Base-by-base conservation (phyloP, 108 stramenopile genomes). In the Nitzschia inconspicua region DNA sequence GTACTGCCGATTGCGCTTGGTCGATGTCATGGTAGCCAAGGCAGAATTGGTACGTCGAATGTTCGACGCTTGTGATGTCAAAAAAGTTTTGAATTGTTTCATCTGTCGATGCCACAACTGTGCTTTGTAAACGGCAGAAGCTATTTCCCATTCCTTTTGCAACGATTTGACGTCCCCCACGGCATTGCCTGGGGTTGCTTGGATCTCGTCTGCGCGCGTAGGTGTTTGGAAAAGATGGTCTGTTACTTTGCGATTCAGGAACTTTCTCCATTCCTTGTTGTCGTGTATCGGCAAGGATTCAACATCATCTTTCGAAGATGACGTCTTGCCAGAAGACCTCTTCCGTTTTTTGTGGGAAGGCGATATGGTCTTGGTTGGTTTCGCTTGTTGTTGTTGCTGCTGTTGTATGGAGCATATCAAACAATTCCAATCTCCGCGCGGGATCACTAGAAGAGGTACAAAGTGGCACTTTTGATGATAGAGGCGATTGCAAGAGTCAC, bases 391-490 rank as follows among this genome's bases (percentile, higher is more conserved):
- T 3, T 35, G 4, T 47, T 30, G 37, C 56, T 57, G 47, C 71
- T 46, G 48, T 42, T 66, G 55, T 16, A 59, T 49, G 11, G 55
- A 60, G 52, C 93, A 94, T 24, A 87, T 62, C 25, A 89, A 63
- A 62, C 93, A 94, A 19, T 76, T 44, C 86, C 89, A 94, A 9
- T 79, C 70, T 13, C 83, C 84, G 3, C 84, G 71, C 14, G 93
- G 93, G 0, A 91, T 37, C 3, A 56, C 50, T 18, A 89, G 55
- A n/a, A 90, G 52, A 0, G 93, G 93, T 16, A 90, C 83, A 57
- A 90, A 94, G 57, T 91, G 93, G 72, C 93, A 94, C 50, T 73
- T 82, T 61, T 94, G 93, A 65, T 94, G 93, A 62, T 78, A 94
- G 19, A 86, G 65, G 43, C 91, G 79, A 59, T 89, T 68, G 66